phyloP scores from a whole-genome alignment of 257 asterid species.

The Nemophila menziesii region DNA sequence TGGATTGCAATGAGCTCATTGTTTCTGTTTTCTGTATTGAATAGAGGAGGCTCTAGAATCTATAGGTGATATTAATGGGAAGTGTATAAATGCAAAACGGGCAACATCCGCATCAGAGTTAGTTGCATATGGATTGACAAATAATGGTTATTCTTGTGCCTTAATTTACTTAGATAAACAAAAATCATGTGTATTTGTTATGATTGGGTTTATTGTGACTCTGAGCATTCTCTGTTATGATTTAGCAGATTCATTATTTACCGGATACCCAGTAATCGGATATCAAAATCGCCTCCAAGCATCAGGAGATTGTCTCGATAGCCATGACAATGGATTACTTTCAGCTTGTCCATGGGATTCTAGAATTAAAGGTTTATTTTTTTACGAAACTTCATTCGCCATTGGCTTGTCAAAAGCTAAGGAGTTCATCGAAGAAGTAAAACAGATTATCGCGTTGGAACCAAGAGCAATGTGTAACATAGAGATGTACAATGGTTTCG shows the following conservation, averaged over 20 bases:
- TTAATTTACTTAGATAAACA: too few relatives aligned
- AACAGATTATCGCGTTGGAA: neutral
- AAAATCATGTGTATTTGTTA: too few relatives aligned
- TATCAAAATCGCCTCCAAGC: constrained; percentile 4
- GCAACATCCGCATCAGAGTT: too few relatives aligned
- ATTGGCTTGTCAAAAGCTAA: constrained; percentile 1
- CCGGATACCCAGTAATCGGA: constrained; percentile 1
- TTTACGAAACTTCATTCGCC: constrained; percentile 3
- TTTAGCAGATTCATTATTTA: too few relatives aligned
- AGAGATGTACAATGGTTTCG: constrained; percentile 3
- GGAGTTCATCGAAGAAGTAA: constrained; percentile 1
- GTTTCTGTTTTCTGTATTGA: neutral
- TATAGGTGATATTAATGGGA: constrained; percentile 6
- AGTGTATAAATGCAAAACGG: constrained; percentile 10
- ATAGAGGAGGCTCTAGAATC: constrained; percentile 16
- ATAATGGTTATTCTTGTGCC: too few relatives aligned
- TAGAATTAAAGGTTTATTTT: constrained; percentile 3
- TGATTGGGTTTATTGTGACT: too few relatives aligned
- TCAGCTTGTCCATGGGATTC: constrained; percentile 1
- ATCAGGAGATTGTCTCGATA: constrained; percentile 3
- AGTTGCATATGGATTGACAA: too few relatives aligned
- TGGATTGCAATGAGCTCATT: neutral
- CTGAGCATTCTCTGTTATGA: too few relatives aligned
- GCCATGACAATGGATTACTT: neutral
- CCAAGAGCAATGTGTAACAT: constrained; percentile 3